These are phyloP conservation scores for Vigna trinervia DNA, from an alignment of 306 rosid genomes.

Conservation along the genomic window DNA sequence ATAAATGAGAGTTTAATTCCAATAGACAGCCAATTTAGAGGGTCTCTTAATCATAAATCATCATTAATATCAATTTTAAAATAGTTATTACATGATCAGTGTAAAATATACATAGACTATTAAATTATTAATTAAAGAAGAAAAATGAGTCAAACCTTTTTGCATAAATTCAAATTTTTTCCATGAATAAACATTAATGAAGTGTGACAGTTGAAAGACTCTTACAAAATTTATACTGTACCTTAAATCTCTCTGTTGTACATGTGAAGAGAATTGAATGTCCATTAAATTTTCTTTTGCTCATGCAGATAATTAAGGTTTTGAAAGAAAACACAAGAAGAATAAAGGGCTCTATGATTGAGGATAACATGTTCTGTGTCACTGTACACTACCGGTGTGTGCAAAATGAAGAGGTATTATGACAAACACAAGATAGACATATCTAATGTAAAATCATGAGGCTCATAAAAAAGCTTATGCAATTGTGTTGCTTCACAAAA, in stretches of 20 bases:
- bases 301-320: conserved; percentile 50
- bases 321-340: conserved; percentile 39
- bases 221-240: not conserved
- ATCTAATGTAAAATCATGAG: not conserved
- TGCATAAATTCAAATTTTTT: not conserved
- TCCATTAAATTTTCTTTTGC: not conserved
- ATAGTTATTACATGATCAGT: not conserved
- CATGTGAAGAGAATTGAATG: not conserved
- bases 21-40: not conserved
- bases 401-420: conserved; percentile 55
- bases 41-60: not conserved
- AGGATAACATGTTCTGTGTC: conserved; percentile 62
- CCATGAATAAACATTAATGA: not conserved
- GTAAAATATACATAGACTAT: too few species aligned
- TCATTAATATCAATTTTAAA: not conserved
- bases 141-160: not conserved
- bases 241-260: not conserved
- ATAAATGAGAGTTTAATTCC: not conserved
- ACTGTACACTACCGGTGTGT: conserved; percentile 62
- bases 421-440: conserved; percentile 2
- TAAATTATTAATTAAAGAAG: not conserved
- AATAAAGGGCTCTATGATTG: conserved; percentile 52
- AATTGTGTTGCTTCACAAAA: conserved; percentile 20
- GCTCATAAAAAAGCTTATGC: not conserved
- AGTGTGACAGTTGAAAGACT: not conserved